Evolutionary conservation across 495 filamentous ascomycete genomes (phyloP), one percentile per base, ranked within the genome.

Genomic region (Terfezia claveryi): DNA sequence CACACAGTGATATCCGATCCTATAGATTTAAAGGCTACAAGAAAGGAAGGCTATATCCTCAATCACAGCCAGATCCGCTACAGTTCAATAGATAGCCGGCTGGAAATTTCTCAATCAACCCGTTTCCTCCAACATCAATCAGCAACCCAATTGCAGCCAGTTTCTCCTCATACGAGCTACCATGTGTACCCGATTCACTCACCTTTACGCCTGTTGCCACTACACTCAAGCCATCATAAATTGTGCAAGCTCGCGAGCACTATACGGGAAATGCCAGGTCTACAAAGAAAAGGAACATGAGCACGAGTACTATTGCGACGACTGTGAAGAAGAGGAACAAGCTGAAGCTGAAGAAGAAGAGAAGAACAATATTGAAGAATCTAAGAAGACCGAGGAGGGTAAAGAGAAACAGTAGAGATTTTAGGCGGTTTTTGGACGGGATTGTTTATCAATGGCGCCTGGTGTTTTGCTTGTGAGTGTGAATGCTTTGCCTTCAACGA

Each of bases 141-240:
- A 14, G 41, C 14, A 46, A 46, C 41, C 3, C 17, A 46, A 46
- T 46, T 14, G 17, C 41, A 5, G 14, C 41, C 41, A 4, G 8
- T 46, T 2, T 46, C 41, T 9, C 41, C 27, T 32, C 55, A 55
- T n/a, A 55, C n/a, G 14, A 55, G 20, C 41, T 50, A 54, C 37
- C 16, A 65, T 65, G 63, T 65, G 63, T 56, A 65, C 62, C 37
- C 62, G 59, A 56, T 65, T 65, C 55, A 65, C 63, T 52, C 62
- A 65, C 51, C 54, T 62, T 54, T 65, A 66, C 50, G 62, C 59
- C 50, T 65, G 63, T 38, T 59, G 63, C 23, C 63, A 65, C 56
- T 60, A 55, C 50, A 62, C 57, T 37, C 56, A 51, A 38, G 64
- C 63, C 37, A 60, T 54, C 10, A 62, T 65, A 46, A 65, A 59